Percentiles rank a stretch among this genome's conserved stretches.
These are phyloP conservation scores for Calcarisporium arbuscula DNA, from an alignment of 2,329 filamentous ascomycete genomes.

Conservation along the genomic window DNA sequence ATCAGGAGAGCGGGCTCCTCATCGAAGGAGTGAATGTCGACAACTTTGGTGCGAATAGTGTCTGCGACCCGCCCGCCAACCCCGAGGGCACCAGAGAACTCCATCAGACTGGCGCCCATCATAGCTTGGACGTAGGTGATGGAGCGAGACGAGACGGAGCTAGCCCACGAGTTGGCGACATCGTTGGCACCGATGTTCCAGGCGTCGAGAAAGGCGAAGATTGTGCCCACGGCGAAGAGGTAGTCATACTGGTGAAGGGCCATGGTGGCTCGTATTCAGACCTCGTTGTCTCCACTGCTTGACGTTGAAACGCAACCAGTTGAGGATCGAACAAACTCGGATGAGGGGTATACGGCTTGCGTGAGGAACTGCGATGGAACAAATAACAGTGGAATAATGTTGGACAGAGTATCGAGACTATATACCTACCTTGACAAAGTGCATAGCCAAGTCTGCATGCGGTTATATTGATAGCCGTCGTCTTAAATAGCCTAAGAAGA, in stretches of 20 bases:
- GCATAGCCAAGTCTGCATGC: no score
- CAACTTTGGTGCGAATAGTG: slow-evolving; percentile 56
- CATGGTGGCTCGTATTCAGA: no score
- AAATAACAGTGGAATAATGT: no score
- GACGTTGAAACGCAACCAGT: no score
- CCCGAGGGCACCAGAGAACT: slow-evolving; percentile 54
- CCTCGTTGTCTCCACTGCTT: no score
- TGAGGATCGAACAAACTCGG: no score
- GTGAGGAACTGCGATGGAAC: no score
- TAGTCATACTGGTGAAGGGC: slow-evolving; percentile 49
- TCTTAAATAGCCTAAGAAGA: no score
- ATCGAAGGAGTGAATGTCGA: slow-evolving; percentile 41
- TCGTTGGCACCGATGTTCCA: slow-evolving; percentile 58
- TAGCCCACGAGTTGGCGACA: slow-evolving; percentile 74
- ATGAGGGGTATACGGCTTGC: no score
- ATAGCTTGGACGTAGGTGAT: slow-evolving; percentile 55
- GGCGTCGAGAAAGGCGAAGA: slow-evolving; percentile 60
- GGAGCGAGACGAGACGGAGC: slow-evolving; percentile 64
- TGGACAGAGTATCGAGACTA: no score
- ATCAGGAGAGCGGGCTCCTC: slow-evolving; percentile 46
- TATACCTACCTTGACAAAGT: no score
- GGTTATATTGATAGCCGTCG: no score
- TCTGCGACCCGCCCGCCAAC: slow-evolving; percentile 55
- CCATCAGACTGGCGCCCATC: slow-evolving; percentile 51
- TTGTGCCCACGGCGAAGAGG: slow-evolving; percentile 56